phyloP scores from a whole-genome alignment of 257 asterid genomes.

The Jaltomata sinuosa region DNA sequence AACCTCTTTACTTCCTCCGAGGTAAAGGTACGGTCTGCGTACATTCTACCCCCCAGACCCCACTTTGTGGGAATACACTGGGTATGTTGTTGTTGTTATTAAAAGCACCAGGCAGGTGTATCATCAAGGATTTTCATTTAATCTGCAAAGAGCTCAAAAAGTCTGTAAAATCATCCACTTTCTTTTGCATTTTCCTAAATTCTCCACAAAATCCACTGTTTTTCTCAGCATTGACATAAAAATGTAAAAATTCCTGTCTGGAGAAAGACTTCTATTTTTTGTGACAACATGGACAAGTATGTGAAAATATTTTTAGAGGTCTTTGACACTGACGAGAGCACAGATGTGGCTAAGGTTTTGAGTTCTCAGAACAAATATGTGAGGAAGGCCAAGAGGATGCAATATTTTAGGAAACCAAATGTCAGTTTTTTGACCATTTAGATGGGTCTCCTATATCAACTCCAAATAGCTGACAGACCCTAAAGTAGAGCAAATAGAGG shows the following conservation, averaged over 20 bases:
- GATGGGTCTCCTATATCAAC: not conserved
- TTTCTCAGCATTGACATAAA: not conserved
- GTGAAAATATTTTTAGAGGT: not conserved
- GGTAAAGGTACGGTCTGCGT: no score
- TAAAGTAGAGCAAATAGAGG: not conserved
- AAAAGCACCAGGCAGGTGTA: not conserved
- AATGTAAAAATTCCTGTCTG: not conserved
- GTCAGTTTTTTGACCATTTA: not conserved
- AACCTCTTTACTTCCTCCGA: no score
- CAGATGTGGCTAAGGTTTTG: not conserved
- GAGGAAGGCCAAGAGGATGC: not conserved
- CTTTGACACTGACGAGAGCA: not conserved
- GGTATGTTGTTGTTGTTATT: no score
- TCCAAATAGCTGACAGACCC: not conserved
- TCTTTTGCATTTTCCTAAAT: not conserved
- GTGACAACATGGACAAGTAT: not conserved
- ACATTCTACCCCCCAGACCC: no score
- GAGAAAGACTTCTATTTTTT: not conserved
- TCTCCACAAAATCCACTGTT: not conserved
- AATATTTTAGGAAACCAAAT: not conserved
- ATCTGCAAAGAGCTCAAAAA: not conserved
- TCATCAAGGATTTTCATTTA: not conserved
- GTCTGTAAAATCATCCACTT: not conserved
- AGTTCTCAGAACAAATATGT: not conserved
- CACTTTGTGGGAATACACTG: no score